A percentile compares a stretch with the other conserved stretches of the same genome.
phyloP scores from a whole-genome alignment of 139 green algal genomes.

The Pseudopediastrum boryanum region DNA sequence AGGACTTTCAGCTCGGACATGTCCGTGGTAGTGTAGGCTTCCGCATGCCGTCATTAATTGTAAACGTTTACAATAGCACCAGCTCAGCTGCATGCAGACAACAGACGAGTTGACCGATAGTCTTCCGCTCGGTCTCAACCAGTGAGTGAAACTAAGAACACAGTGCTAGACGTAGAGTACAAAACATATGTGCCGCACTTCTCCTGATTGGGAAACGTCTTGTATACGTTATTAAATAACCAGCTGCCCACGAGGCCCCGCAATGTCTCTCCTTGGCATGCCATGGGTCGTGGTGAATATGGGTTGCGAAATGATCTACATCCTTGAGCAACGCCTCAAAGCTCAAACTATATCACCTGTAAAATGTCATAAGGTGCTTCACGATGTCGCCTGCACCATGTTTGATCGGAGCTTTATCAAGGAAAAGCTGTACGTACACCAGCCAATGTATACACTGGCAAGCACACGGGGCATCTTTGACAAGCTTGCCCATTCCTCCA shows the following conservation, averaged over 20 bases:
- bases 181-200: too few relatives aligned
- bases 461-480: slow-evolving; percentile 71
- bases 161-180: too few relatives aligned
- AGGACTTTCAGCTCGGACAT: too few relatives aligned
- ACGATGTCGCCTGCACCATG: slow-evolving; percentile 69
- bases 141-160: too few relatives aligned
- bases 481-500: slow-evolving; percentile 71
- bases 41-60: too few relatives aligned
- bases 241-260: slow-evolving; percentile 3
- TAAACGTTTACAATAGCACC: too few relatives aligned
- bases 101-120: too few relatives aligned
- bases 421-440: slow-evolving; percentile 65
- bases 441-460: slow-evolving; percentile 63
- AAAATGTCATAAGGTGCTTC: slow-evolving; percentile 61
- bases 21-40: too few relatives aligned
- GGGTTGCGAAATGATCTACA: slow-evolving; percentile 79
- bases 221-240: too few relatives aligned
- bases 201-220: too few relatives aligned
- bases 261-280: slow-evolving; percentile 66
- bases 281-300: slow-evolving; percentile 75
- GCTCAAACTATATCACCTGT: slow-evolving; percentile 68
- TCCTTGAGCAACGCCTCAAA: slow-evolving; percentile 77
- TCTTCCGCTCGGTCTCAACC: too few relatives aligned
- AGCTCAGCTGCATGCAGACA: too few relatives aligned
- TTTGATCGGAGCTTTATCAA: slow-evolving; percentile 60